phyloP scores from a whole-genome alignment of 106 monocot species.

The Hemerocallis citrina region DNA sequence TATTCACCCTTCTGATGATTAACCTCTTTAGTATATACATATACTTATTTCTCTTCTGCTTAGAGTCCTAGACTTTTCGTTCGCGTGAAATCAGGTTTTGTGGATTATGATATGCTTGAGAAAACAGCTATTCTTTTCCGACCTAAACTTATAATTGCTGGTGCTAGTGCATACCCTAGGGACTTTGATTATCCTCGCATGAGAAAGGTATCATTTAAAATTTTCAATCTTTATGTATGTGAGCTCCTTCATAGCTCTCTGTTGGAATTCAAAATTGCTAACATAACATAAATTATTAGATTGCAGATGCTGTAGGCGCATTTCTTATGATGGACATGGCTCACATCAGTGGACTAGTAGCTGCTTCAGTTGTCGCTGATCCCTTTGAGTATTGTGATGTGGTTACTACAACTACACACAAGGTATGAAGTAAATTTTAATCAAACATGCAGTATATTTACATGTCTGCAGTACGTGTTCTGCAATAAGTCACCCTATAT shows the following conservation, averaged over 20 bases:
- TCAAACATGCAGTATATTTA: neutral
- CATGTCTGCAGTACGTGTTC: neutral
- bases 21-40: too few relatives aligned
- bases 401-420: conserved; percentile 10
- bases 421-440: conserved; percentile 5
- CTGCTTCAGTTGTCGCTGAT: conserved; percentile 21
- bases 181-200: conserved; percentile 33
- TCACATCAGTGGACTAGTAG: conserved; percentile 42
- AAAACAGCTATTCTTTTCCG: conserved; percentile 32
- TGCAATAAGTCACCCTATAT: neutral
- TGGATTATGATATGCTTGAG: conserved; percentile 37
- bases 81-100: conserved; percentile 9
- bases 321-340: conserved; percentile 45
- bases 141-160: conserved; percentile 35
- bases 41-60: neutral
- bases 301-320: conserved; percentile 32
- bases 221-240: too few relatives aligned
- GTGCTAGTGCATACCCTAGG: conserved; percentile 35
- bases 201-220: conserved; percentile 20
- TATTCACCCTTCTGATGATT: neutral
- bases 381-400: conserved; percentile 12
- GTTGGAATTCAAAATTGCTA: neutral
- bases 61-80: neutral
- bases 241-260: too few relatives aligned
- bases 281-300: conserved; percentile 8